Evolutionary conservation across 1,284 basidiomycete species (phyloP).

Genomic region (Naganishia albida): DNA sequence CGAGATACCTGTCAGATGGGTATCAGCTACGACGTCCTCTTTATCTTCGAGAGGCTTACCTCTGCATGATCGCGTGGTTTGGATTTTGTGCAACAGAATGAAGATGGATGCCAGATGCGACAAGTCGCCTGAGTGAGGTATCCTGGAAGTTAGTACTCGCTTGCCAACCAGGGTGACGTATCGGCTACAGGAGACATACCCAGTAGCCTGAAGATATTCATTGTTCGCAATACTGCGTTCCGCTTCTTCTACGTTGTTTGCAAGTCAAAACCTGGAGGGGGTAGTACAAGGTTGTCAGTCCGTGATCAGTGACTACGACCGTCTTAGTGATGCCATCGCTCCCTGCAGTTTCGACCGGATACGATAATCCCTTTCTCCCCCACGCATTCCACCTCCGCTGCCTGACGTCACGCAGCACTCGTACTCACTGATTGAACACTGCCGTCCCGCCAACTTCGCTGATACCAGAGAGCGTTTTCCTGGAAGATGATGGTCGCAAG

Average conservation of each 20-base stretch:
- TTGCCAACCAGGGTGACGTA: no score
- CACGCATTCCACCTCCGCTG: no score
- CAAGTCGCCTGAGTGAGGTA: conserved; percentile 69
- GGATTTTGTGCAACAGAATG: conserved; percentile 82
- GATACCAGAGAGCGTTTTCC: no score
- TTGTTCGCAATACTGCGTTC: conserved; percentile 41
- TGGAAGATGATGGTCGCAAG: background rate
- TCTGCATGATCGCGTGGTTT: conserved; percentile 74
- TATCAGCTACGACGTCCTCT: background rate
- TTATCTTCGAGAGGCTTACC: conserved; percentile 41
- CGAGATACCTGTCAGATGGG: conserved; percentile 70
- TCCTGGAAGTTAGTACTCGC: background rate
- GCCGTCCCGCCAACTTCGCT: no score
- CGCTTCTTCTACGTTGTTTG: background rate
- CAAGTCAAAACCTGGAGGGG: no score
- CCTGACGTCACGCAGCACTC: no score
- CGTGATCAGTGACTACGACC: no score
- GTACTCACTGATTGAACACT: no score
- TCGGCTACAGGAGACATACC: conserved; percentile 55
- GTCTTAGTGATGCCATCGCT: no score
- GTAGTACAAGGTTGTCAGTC: no score
- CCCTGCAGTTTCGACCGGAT: no score
- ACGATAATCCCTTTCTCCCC: no score
- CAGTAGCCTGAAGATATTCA: conserved; percentile 75
- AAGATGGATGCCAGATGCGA: conserved; percentile 90